Evolutionary conservation across 2,329 filamentous ascomycete species (phyloP), one percentile per base, ranked within the genome.

Genomic region (Thelonectria blattea): DNA sequence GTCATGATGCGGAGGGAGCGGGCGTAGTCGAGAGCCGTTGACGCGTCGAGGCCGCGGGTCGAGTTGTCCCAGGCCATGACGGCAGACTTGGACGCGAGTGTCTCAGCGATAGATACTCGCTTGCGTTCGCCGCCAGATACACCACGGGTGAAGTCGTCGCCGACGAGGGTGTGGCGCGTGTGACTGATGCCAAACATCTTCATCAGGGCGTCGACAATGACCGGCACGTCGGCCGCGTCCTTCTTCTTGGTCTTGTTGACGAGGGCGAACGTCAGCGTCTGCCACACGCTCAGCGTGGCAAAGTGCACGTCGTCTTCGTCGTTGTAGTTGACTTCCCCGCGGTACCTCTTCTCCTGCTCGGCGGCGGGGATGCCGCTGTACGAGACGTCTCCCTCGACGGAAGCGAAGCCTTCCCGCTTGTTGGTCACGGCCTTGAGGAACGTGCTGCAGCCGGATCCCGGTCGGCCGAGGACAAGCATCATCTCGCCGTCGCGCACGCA

Each of bases 71-170:
- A 68, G 91, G 88, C 86, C 86, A 90, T 67, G 83, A 88, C 14
- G 79, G 61, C 74, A 64, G 61, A 68, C 7, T 53, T 45, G 14
- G 62, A 72, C 5, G 75, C 77, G 12, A 87, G 80, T 2, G 86
- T 87, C 72, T 91, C 88, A 2, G 87, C 88, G 62, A 91, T 88
- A 46, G 85, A 88, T 5, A 92, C 89, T 73, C 90, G 86, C 75
- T 92, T 91, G 57, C 85, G 79, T 69, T 88, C 85, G 50, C 85
- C 85, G 37, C 85, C 85, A 42, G 80, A 84, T 1, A 88, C 80
- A 20, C 74, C 74, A 12, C 86, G 82, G 12, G 89, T 80, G 20
- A 86, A 81, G 58, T 88, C 85, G 61, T 88, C 84, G 2, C 88
- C 88, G n/a, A 91, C 85, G 59, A 61, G 37, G 7, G 58, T 61